These are phyloP conservation scores for Eragrostis curvula DNA, from an alignment of 176 grass and related monocot species.

Conservation along the genomic window DNA sequence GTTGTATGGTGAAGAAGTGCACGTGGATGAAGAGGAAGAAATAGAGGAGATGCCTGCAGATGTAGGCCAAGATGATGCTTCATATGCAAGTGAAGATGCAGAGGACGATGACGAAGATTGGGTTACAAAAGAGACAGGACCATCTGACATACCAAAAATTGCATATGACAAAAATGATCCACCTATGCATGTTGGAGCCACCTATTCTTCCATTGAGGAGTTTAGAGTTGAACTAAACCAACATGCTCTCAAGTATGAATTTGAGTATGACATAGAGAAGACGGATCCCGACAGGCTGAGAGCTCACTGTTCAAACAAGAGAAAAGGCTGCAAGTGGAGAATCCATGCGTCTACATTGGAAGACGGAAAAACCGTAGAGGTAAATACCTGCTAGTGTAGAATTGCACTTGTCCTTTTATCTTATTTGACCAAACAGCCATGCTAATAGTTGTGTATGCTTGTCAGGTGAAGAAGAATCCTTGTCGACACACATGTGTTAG, in stretches of 20 bases:
- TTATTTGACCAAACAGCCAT: too few relatives aligned
- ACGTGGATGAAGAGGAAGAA: not conserved
- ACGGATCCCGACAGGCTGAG: not conserved
- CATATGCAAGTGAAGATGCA: too few relatives aligned
- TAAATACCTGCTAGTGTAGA: too few relatives aligned
- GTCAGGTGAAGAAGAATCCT: not conserved
- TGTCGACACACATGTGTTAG: not conserved
- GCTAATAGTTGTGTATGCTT: not conserved
- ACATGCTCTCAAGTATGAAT: constrained; percentile 6
- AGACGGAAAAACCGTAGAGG: not conserved
- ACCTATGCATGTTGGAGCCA: not conserved
- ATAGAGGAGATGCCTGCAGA: not conserved
- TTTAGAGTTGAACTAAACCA: not conserved
- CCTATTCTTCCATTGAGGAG: too few relatives aligned
- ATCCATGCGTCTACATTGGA: not conserved
- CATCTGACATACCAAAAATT: not conserved
- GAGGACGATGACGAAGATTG: not conserved
- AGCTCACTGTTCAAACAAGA: not conserved
- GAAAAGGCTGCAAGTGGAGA: not conserved
- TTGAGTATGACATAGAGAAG: not conserved
- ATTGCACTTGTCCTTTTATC: not conserved
- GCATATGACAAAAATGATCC: not conserved
- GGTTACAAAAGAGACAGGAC: not conserved
- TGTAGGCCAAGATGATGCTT: too few relatives aligned
- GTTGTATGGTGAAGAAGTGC: not conserved